Evolutionary conservation across 768 basidiomycete genomes (phyloP), one percentile per base, ranked within the genome.

Genomic region (Podaxis carcinomalis): DNA sequence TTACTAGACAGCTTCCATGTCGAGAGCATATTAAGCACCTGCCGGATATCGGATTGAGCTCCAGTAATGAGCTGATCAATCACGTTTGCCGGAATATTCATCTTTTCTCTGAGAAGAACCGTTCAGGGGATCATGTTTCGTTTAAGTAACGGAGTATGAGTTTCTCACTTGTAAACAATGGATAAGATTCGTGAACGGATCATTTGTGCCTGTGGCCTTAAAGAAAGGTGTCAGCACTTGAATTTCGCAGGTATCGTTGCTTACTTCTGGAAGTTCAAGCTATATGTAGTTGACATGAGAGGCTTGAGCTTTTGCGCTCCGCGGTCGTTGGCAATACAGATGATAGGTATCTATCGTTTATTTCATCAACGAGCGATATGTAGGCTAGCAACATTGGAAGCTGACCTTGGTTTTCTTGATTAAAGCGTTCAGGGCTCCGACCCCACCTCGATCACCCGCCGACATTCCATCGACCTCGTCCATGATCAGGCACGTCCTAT

Each of bases 401-500:
- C 60, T 21, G 9, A 92, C 94, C 79, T 89, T 93, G 21, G 90
- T 89, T 79, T 96, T 98, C 77, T 89, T 94, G 67, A 99, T 96
- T 63, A 99, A 69, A 0, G 87, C 87, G 61, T 93, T 93, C 66
- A 99, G 71, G 5, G 97, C 97, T 23, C 93, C 96, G 1, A 98
- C 92, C 58, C 97, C 97, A 14, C 97, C 97, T 49, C 97, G 83
- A 73, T 99, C 97, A 16, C 97, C 97, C 2, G 92, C 92, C 4
- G 94, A 96, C 95, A 98, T 99, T 1, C 97, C 97, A 65, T 99
- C 97, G 2, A 98, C 96, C 71, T 99, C 97, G 68, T 99, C 97
- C 96, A 99, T 98, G 70, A 99, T 98, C 49, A 99, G 77, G 65
- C 94, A 93, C 0, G 90, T 84, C 70, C 80, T 85, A 66, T 90